Base-by-base conservation (phyloP, 768 basidiomycete species). In the Tricholoma furcatifolium region DNA sequence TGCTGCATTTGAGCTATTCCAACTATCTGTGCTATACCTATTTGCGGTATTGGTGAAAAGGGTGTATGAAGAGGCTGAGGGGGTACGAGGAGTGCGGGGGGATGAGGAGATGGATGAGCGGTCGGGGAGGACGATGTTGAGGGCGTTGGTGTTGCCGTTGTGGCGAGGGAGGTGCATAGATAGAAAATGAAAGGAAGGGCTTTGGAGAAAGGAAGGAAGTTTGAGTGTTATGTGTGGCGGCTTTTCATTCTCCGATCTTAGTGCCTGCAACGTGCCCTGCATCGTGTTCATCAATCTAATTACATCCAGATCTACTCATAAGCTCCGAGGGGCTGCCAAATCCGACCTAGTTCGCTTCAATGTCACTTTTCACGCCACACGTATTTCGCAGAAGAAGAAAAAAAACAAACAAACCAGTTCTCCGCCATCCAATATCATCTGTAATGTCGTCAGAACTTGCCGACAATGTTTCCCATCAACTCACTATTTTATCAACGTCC, bases 21-120 rank as follows among this genome's bases (percentile, higher is more conserved):
- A 91, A 67, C 88, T 91, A 67, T 90, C 87, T 1, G 85, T 84
- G 67, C 88, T 90, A 67, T 84, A 86, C 58, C 89, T 73, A 70
- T 84, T 77, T 53, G 70, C 52, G 18, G 74, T 65, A 1, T 76
- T 61, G 3, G 76, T 65, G 51, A 84, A 77, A 54, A 85, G 67
- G 51, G 83, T 69, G 51, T 83, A 74, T 2, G 81, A 75, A 47
- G 77, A 75, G 57, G 65, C 64, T 27, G 84, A 82, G 4, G 84
- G 78, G 48, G 76, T 78, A 40, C 73, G 72, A 0, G 86, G 90
- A 0, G 90, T 88, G 48, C 75, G 82, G 0, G 83, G 83, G 0
- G 79, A 72, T 69, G 74, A 38, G 76, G 74, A 23, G 81, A 74
- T 23, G 77, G 73, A 20, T 83, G 84, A 60, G 80, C 80, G 21